phyloP scores from a whole-genome alignment of 352 stramenopile genomes.

The Pythium guiyangense region DNA sequence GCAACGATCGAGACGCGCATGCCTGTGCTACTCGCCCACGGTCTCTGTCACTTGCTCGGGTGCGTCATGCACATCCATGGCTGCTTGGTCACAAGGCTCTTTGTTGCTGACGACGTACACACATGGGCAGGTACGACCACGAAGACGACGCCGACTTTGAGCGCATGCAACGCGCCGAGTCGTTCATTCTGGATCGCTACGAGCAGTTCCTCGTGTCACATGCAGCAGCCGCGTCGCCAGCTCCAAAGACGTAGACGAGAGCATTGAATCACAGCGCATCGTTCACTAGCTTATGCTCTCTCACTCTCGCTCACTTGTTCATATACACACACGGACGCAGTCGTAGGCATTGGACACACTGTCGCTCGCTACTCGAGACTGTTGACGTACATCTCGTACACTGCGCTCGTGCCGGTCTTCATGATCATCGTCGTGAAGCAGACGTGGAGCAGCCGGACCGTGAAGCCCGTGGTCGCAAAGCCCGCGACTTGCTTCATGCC shows the following conservation, averaged over 20 bases:
- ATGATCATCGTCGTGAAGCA: conserved; percentile 91
- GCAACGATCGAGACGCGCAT: conserved; percentile 61
- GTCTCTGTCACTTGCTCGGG: conserved; percentile 81
- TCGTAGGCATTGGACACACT: no score
- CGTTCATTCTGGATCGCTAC: conserved; percentile 57
- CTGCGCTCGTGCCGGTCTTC: conserved; percentile 81
- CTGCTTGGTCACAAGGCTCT: conserved; percentile 2
- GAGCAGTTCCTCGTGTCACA: conserved; percentile 30
- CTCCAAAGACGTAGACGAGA: neutral
- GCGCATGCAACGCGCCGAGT: conserved; percentile 70
- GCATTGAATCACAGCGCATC: neutral
- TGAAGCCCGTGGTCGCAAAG: conserved; percentile 83
- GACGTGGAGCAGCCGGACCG: conserved; percentile 63
- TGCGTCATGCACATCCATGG: conserved; percentile 18
- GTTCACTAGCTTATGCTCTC: neutral
- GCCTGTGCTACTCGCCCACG: conserved; percentile 70
- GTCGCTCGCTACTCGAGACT: conserved; percentile 30
- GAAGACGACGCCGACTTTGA: conserved; percentile 73
- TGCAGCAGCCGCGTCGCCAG: neutral
- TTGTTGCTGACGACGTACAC: neutral
- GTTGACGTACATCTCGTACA: conserved; percentile 55
- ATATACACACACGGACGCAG: no score
- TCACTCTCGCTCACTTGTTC: neutral
- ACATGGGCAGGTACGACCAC: conserved; percentile 69
- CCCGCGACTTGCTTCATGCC: conserved; percentile 73